Conservation (phyloP, 2,329 filamentous ascomycete species). For the Talaromyces sp. region DNA sequence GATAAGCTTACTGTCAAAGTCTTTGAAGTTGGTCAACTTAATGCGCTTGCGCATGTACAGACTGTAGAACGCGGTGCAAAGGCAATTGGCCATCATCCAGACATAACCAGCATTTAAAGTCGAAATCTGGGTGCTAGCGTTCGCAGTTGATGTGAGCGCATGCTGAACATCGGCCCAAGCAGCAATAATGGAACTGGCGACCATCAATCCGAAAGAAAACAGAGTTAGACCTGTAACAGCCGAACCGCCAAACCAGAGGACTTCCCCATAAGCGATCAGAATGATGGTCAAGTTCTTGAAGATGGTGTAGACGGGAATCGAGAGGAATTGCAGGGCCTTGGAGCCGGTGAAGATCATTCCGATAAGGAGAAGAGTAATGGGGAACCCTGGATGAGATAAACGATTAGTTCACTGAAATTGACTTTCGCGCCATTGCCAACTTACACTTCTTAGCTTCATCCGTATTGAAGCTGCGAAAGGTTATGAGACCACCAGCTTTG, state of each 20-base stretch:
- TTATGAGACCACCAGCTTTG: constrained; percentile 79
- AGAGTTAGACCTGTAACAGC: constrained; percentile 76
- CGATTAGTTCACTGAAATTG: neutral
- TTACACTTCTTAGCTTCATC: constrained; percentile 91
- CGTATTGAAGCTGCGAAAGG: constrained; percentile 75
- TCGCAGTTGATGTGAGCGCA: constrained; percentile 64
- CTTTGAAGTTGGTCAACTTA: constrained; percentile 99
- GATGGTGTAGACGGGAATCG: constrained; percentile 97
- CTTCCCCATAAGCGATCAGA: constrained; percentile 95
- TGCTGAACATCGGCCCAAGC: constrained; percentile 97
- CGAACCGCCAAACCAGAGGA: constrained; percentile 94
- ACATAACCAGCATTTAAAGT: constrained; percentile 92
- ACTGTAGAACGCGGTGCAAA: constrained; percentile 87
- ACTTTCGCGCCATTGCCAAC: constrained; percentile 31
- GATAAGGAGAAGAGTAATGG: constrained; percentile 89
- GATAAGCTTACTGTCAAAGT: constrained; percentile 90
- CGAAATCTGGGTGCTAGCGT: constrained; percentile 72
- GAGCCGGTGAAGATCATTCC: constrained; percentile 99
- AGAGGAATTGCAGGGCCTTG: constrained; percentile 93
- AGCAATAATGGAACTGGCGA: constrained; percentile 87
- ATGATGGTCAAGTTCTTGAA: constrained; percentile 99
- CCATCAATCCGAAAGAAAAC: constrained; percentile 94
- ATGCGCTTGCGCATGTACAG: constrained; percentile 96
- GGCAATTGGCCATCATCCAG: constrained; percentile 97
- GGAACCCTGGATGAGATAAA: constrained; percentile 68